These are phyloP conservation scores for Dryadomyces quercivorus DNA, from an alignment of 2,329 filamentous ascomycete genomes.

Conservation along the genomic window DNA sequence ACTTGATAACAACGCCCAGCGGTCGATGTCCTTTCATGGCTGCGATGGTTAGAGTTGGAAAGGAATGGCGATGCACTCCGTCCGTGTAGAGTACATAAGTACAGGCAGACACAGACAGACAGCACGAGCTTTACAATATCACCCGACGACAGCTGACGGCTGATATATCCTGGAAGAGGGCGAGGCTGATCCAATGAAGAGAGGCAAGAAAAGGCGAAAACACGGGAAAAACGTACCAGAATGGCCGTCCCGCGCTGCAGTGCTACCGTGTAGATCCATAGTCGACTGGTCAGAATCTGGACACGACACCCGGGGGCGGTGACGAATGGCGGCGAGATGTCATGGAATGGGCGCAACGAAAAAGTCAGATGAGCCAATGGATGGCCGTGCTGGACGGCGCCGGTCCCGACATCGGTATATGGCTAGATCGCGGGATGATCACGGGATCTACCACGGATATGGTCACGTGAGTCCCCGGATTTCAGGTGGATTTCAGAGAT, in stretches of 20 bases:
- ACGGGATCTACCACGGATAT: too few relatives aligned
- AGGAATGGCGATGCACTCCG: neutral
- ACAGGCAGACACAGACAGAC: too few relatives aligned
- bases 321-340: neutral
- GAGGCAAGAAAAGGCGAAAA: neutral
- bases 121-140: too few relatives aligned
- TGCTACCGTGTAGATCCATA: constrained; percentile 2
- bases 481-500: too few relatives aligned
- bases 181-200: neutral
- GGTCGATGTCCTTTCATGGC: constrained; percentile 54
- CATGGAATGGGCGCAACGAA: constrained; percentile 1
- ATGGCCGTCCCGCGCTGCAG: neutral
- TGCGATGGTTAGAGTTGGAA: constrained; percentile 14
- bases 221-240: neutral
- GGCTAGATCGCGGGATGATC: neutral
- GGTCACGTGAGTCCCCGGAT: too few relatives aligned
- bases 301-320: neutral
- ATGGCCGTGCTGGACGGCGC: too few relatives aligned
- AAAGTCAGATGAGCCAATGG: neutral
- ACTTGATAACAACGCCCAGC: constrained; percentile 74
- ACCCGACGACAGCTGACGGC: too few relatives aligned
- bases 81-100: too few relatives aligned
- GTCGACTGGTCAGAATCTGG: neutral
- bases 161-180: neutral
- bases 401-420: neutral